Evolutionary conservation across 2,329 filamentous ascomycete genomes (phyloP).

Genomic region (Apiospora malaysiana): DNA sequence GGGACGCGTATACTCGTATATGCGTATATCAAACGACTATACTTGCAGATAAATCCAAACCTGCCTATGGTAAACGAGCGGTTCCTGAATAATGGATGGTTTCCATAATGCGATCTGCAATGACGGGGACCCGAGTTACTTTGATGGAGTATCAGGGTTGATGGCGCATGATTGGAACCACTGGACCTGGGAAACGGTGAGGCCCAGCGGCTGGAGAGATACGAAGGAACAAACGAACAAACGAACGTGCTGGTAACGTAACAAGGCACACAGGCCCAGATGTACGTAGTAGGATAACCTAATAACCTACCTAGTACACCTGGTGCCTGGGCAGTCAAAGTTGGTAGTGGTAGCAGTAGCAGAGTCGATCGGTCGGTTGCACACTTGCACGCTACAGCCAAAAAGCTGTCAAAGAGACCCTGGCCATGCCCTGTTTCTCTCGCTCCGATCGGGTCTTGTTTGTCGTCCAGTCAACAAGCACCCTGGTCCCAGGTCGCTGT

Average conservation of each 20-base stretch:
- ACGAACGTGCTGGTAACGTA: too few relatives aligned
- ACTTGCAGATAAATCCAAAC: background rate
- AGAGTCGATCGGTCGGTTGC: background rate
- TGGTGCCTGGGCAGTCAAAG: too few relatives aligned
- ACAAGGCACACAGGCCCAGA: too few relatives aligned
- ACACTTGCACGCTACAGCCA: background rate
- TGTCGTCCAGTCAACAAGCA: slow-evolving; percentile 17
- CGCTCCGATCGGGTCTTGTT: background rate
- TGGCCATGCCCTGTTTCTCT: background rate
- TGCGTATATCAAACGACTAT: background rate
- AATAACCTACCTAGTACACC: too few relatives aligned
- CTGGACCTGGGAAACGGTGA: slow-evolving; percentile 15
- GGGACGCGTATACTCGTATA: background rate
- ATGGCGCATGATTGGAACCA: background rate
- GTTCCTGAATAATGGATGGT: slow-evolving; percentile 17
- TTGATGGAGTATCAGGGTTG: slow-evolving; percentile 11
- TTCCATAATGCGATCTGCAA: slow-evolving; percentile 10
- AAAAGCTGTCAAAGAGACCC: background rate
- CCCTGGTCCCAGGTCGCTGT: slow-evolving; percentile 14
- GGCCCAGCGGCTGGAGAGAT: slow-evolving; percentile 2
- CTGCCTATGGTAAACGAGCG: background rate
- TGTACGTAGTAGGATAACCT: too few relatives aligned
- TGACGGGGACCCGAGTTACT: slow-evolving; percentile 13
- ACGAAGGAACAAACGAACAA: background rate
- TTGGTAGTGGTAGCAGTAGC: too few relatives aligned